Evolutionary conservation across 305 asterid genomes (phyloP).

Genomic region (Fraxinus sp.): DNA sequence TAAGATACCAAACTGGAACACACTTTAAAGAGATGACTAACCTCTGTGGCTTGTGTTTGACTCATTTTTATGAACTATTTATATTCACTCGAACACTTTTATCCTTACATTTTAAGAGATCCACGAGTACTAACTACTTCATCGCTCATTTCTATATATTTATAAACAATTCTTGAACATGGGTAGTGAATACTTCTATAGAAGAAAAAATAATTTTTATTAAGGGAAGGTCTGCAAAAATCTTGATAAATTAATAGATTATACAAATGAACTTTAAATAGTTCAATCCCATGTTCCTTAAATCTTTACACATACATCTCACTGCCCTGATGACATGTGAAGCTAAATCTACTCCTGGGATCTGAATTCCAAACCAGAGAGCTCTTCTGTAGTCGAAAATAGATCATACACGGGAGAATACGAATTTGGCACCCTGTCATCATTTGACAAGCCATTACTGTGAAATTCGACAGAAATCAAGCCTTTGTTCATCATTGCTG

Average conservation of each 20-base stretch:
- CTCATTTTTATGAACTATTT: background rate
- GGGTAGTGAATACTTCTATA: background rate
- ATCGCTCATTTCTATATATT: background rate
- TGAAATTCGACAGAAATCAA: constrained; percentile 28
- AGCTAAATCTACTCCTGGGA: constrained; percentile 8
- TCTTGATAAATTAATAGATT: background rate
- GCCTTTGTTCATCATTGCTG: constrained; percentile 30
- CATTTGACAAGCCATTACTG: constrained; percentile 24
- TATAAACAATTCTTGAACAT: background rate
- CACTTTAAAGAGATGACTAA: background rate
- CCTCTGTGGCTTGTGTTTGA: background rate
- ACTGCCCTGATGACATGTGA: background rate
- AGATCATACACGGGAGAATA: background rate
- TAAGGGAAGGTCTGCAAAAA: background rate
- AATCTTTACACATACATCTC: background rate
- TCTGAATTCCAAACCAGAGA: constrained; percentile 10
- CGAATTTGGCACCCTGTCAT: constrained; percentile 26
- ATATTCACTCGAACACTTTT: background rate
- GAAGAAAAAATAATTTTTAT: background rate
- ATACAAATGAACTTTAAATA: background rate
- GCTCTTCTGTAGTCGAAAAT: constrained; percentile 22
- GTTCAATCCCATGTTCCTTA: background rate
- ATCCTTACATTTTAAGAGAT: background rate
- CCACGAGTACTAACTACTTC: background rate
- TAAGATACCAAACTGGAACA: background rate